Conservation (phyloP, 2,329 filamentous ascomycete species). For the Boeremia exigua region DNA sequence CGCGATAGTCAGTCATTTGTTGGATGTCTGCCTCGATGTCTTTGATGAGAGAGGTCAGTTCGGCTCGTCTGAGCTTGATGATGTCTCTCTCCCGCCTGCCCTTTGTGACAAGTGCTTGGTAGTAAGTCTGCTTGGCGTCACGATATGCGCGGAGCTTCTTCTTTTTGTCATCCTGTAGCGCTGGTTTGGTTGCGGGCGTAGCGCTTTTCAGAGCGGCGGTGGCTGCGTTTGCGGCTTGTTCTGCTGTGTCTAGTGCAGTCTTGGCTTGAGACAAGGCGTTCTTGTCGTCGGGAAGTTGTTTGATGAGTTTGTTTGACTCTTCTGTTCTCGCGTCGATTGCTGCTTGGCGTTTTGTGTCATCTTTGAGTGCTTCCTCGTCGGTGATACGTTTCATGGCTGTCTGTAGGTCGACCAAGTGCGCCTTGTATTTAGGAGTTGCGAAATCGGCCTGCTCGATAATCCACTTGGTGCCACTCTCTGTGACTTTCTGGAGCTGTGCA, state of each 20-base stretch:
- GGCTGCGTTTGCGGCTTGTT: no score
- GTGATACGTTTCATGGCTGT: not conserved
- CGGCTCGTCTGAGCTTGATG: not conserved
- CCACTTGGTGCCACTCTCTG: not conserved
- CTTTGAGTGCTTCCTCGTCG: not conserved
- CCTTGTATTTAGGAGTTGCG: not conserved
- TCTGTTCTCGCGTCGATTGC: not conserved
- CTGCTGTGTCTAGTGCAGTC: no score
- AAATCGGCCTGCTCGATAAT: not conserved
- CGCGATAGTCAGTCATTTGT: not conserved
- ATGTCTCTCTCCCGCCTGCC: not conserved
- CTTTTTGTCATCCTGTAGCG: not conserved
- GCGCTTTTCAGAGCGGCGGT: not conserved
- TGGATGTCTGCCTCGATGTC: not conserved
- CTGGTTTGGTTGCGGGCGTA: not conserved
- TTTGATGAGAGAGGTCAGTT: not conserved
- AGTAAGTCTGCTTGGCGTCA: not conserved
- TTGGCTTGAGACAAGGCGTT: no score
- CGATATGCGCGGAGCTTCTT: not conserved
- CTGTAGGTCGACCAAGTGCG: not conserved
- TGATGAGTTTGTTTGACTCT: not conserved
- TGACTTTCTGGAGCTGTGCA: not conserved
- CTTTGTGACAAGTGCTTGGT: not conserved
- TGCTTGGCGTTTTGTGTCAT: not conserved
- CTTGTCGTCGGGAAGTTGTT: no score